Base-by-base conservation (phyloP, 306 rosid species). In the Acacia acuminata region DNA sequence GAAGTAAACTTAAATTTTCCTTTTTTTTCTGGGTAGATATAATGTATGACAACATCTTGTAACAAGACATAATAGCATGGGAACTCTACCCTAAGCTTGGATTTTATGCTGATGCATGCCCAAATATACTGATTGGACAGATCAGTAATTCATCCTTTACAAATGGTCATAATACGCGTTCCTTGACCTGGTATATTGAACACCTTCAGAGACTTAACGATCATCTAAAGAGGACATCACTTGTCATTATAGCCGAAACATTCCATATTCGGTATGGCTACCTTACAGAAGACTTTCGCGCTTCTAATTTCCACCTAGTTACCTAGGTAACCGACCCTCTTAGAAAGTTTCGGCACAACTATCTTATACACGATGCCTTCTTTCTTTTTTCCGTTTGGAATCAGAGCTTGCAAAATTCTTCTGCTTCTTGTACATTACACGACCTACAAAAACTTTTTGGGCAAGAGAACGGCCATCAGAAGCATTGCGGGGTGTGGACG, bases 331-430 rank as follows among this genome's bases (percentile, higher is more conserved):
- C 34, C 34, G n/a, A 63, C 43, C 61, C 68, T 48, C 76, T 45
- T 34, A 76, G 45, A 56, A 63, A 79, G 42, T 83, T 79, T 25
- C 55, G 47, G 42, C 60, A 27, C 44, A 34, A 65, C 83, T 83
- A 72, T 24, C 72, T 27, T 50, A 68, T 56, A 13, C 7, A 61
- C 16, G 83, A 77, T 73, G 69, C 85, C 50, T 47, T 40, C 25
- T 76, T 81, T 60, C 74, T 77, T 80, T 72, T 74, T 72, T 61
- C 73, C 76, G 66, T 56, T 72, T 58, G 66, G 81, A 83, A 80
- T 48, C 45, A 80, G 75, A 73, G 79, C 78, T 58, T 73, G 61
- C 78, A 70, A 81, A 38, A 40, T 81, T 81, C 72, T 73, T 66
- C 66, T 71, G 78, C 51, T 86, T 75, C 72, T 77, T 82, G 66